Evolutionary conservation across 2,329 filamentous ascomycete species (phyloP).

Genomic region (Dothistroma septosporum): DNA sequence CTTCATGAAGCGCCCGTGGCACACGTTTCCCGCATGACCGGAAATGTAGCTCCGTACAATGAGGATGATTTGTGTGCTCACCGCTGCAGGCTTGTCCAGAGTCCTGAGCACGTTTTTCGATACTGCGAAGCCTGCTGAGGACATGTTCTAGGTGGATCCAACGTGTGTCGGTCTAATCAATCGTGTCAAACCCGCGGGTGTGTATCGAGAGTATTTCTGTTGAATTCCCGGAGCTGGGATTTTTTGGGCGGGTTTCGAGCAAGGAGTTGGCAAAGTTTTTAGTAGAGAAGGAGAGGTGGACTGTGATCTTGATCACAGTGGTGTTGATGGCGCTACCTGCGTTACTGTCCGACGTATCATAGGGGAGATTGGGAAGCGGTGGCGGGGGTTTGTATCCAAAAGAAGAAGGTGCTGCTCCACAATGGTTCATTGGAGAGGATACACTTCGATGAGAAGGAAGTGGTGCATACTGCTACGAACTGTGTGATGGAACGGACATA

Average conservation of each 20-base stretch:
- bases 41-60: background rate
- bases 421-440: constrained; percentile 4
- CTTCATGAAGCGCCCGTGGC: constrained; percentile 8
- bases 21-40: constrained; percentile 11
- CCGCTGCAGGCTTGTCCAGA: constrained; percentile 1
- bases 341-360: constrained; percentile 8
- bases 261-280: constrained; percentile 7
- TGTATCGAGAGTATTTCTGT: background rate
- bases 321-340: constrained; percentile 8
- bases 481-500: constrained; percentile 7
- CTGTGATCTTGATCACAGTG: constrained; percentile 4
- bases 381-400: background rate
- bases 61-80: constrained; percentile 10
- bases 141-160: constrained; percentile 11
- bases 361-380: constrained; percentile 2
- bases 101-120: constrained; percentile 10
- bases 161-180: constrained; percentile 15
- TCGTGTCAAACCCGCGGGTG: constrained; percentile 14
- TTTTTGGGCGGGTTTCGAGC: constrained; percentile 8
- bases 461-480: constrained; percentile 9
- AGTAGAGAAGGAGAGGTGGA: background rate
- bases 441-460: constrained; percentile 2
- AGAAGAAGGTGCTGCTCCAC: background rate
- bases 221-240: constrained; percentile 8
- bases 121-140: constrained; percentile 14